Evolutionary conservation across 257 asterid genomes (phyloP).

Genomic region (Jasminum sambac): DNA sequence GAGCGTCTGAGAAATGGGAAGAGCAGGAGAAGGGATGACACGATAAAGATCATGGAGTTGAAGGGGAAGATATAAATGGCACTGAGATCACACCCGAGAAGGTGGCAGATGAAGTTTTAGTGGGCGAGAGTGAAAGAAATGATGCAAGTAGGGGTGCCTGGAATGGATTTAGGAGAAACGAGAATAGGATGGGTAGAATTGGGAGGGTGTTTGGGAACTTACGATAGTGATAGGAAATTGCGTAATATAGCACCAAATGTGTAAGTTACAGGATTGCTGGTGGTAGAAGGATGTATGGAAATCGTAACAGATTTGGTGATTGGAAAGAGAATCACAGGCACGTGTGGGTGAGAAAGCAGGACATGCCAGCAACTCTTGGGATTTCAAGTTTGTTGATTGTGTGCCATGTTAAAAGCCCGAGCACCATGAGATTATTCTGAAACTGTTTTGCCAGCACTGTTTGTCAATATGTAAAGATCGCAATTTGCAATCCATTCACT

Average conservation of each 20-base stretch:
- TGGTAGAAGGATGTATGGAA: slow-evolving; percentile 16
- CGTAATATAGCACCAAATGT: slow-evolving; percentile 14
- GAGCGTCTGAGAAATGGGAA: background rate
- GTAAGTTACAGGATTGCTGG: slow-evolving; percentile 9
- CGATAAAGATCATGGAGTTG: slow-evolving; percentile 18
- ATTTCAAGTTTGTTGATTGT: background rate
- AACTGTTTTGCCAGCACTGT: background rate
- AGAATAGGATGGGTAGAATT: too few species aligned
- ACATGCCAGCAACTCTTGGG: slow-evolving; percentile 20
- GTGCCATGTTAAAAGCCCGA: background rate
- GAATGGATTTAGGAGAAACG: slow-evolving; percentile 19
- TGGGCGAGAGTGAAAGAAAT: slow-evolving; percentile 19
- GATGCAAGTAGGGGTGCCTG: slow-evolving; percentile 18
- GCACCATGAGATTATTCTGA: background rate
- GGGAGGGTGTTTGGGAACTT: slow-evolving; percentile 19
- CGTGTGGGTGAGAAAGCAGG: slow-evolving; percentile 55
- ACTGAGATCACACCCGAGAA: slow-evolving; percentile 16
- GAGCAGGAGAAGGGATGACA: background rate
- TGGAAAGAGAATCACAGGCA: slow-evolving; percentile 14
- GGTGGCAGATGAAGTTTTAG: slow-evolving; percentile 22
- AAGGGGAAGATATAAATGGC: slow-evolving; percentile 19
- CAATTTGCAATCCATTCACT: too few species aligned
- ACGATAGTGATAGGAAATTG: slow-evolving; percentile 5
- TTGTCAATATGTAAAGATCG: background rate
- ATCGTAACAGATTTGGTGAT: slow-evolving; percentile 15